Evolutionary conservation across 2,329 filamentous ascomycete genomes (phyloP).

Genomic region (Alternaria novae-zelandiae): DNA sequence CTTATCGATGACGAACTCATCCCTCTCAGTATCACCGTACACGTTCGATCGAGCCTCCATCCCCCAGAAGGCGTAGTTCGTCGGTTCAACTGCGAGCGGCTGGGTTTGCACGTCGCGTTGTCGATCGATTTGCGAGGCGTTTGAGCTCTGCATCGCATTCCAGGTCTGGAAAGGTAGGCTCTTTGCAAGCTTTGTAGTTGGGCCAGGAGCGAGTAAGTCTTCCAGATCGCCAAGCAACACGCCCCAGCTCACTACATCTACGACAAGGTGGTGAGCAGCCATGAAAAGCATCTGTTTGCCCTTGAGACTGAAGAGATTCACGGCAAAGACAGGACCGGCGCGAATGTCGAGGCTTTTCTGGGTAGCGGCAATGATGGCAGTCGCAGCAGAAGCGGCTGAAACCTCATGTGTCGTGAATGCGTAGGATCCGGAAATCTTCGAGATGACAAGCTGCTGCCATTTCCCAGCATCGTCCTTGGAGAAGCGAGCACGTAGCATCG

Average conservation of each 20-base stretch:
- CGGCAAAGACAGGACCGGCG: conserved; percentile 39
- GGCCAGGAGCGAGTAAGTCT: conserved; percentile 30
- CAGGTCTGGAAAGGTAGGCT: conserved; percentile 40
- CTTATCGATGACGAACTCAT: conserved; percentile 32
- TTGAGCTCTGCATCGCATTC: conserved; percentile 31
- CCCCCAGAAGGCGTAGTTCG: conserved; percentile 39
- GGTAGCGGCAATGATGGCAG: conserved; percentile 23
- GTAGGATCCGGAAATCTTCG: conserved; percentile 22
- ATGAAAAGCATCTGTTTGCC: conserved; percentile 38
- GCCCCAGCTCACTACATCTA: conserved; percentile 45
- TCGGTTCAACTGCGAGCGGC: conserved; percentile 20
- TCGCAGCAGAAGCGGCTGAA: conserved; percentile 5
- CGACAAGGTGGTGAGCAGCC: conserved; percentile 40
- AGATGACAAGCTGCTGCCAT: conserved; percentile 33
- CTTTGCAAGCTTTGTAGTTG: conserved; percentile 19
- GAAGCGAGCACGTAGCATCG: conserved; percentile 45
- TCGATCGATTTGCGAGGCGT: conserved; percentile 21
- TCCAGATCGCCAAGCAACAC: conserved; percentile 42
- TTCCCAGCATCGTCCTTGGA: conserved; percentile 12
- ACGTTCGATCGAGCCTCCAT: conserved; percentile 35
- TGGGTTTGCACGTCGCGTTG: conserved; percentile 15
- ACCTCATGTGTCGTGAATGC: conserved; percentile 24
- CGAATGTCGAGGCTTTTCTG: conserved; percentile 39
- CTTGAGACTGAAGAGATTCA: conserved; percentile 26
- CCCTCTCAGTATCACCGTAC: conserved; percentile 40